Percentiles rank a stretch among this genome's conserved stretches.
phyloP scores from a whole-genome alignment of 179 eudicot genomes.

The Carnegiea gigantea region DNA sequence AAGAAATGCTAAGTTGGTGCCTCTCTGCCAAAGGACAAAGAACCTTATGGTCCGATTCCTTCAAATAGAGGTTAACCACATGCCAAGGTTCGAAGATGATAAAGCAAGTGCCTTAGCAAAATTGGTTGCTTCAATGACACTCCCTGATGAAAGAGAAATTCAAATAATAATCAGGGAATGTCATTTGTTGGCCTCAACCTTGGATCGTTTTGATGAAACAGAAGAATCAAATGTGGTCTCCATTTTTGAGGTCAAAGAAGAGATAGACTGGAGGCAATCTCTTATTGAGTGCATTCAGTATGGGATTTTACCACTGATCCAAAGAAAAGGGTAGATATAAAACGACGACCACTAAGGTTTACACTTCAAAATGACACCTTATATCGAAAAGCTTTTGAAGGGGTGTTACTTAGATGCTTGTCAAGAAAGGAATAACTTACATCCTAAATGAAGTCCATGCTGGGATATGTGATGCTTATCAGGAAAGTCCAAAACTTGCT shows the following conservation, averaged over 20 bases:
- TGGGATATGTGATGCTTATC: slow-evolving; percentile 15
- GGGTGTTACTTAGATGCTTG: slow-evolving; percentile 3
- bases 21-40: no score
- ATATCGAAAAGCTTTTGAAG: slow-evolving; percentile 8
- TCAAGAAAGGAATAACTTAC: background rate
- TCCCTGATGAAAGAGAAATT: no score
- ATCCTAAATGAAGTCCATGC: background rate
- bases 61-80: no score
- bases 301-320: background rate
- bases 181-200: background rate
- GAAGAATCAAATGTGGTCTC: background rate
- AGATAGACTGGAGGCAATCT: slow-evolving; percentile 7
- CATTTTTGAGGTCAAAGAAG: slow-evolving; percentile 5
- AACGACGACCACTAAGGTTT: no score
- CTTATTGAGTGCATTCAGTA: background rate
- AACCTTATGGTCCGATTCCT: no score
- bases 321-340: no score
- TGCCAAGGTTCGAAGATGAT: no score
- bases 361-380: slow-evolving; percentile 5
- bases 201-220: background rate
- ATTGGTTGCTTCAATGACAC: no score
- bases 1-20: no score
- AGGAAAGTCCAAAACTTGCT: slow-evolving; percentile 14
- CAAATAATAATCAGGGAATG: no score
- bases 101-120: no score